A percentile compares a stretch with the other conserved stretches of the same genome.
phyloP scores from a whole-genome alignment of 768 basidiomycete genomes.

The Neoboletus subvelutipes region DNA sequence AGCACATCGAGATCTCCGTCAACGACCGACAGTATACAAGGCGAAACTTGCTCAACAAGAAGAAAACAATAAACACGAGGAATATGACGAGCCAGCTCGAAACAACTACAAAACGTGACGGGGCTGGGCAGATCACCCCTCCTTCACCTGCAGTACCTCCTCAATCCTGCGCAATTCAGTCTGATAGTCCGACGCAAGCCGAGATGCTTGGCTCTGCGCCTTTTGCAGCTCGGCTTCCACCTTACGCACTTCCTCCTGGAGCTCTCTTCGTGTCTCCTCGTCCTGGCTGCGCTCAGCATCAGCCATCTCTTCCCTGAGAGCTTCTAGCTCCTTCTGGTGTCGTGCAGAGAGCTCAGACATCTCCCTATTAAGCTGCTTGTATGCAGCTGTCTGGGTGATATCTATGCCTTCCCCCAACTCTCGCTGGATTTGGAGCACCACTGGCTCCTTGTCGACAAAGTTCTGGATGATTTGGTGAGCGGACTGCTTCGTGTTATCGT shows the following conservation, averaged over 20 bases:
- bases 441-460: slow-evolving; percentile 41
- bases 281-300: slow-evolving; percentile 45
- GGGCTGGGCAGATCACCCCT: slow-evolving; percentile 17
- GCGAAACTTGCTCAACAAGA: slow-evolving; percentile 4
- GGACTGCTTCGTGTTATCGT: slow-evolving; percentile 42
- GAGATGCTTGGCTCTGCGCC: slow-evolving; percentile 30
- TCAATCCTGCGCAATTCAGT: slow-evolving; percentile 35
- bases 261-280: slow-evolving; percentile 46
- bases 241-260: slow-evolving; percentile 40
- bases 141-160: slow-evolving; percentile 32
- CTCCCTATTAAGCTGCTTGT: slow-evolving; percentile 50
- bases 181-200: slow-evolving; percentile 36
- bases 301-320: slow-evolving; percentile 46
- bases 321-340: slow-evolving; percentile 47
- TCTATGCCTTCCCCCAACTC: slow-evolving; percentile 50
- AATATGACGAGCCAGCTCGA: slow-evolving; percentile 24
- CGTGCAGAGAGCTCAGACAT: slow-evolving; percentile 45
- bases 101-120: slow-evolving; percentile 25
- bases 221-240: slow-evolving; percentile 31
- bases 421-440: slow-evolving; percentile 50
- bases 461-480: slow-evolving; percentile 45
- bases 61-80: slow-evolving; percentile 14
- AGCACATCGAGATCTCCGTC: slow-evolving; percentile 17
- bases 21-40: slow-evolving; percentile 5
- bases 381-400: slow-evolving; percentile 55